Evolutionary conservation across 164 flowering plant genomes (phyloP).

Genomic region (Cinnamomum chago): DNA sequence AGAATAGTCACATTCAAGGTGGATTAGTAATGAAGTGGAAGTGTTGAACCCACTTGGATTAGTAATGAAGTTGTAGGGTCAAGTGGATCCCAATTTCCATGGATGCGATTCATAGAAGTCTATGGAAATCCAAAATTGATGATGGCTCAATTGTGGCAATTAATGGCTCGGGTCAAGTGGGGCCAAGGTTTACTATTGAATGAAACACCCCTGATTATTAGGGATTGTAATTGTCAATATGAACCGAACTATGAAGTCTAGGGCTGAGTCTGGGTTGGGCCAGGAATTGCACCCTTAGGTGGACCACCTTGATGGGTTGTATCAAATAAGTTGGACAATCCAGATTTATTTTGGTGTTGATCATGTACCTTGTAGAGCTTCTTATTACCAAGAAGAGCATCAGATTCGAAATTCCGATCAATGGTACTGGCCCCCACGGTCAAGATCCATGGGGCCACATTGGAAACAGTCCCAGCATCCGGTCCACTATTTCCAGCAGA

Average conservation of each 20-base stretch:
- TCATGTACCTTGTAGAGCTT: conserved; percentile 21
- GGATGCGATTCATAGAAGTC: too few relatives aligned
- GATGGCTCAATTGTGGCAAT: too few relatives aligned
- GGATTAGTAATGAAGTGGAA: too few relatives aligned
- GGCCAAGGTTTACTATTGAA: too few relatives aligned
- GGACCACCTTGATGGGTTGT: background rate
- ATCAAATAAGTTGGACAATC: background rate
- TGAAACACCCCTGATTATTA: background rate
- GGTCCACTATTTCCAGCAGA: conserved; percentile 71
- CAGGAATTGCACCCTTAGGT: background rate
- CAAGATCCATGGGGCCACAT: conserved; percentile 60
- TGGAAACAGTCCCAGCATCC: conserved; percentile 27
- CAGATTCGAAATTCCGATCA: conserved; percentile 42
- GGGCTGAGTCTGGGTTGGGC: background rate
- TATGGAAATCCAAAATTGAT: too few relatives aligned
- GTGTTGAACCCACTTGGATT: too few relatives aligned
- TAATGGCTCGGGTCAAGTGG: too few relatives aligned
- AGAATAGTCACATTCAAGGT: too few relatives aligned
- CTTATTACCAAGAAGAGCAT: conserved; percentile 41
- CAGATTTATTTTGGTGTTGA: background rate
- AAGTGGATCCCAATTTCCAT: too few relatives aligned
- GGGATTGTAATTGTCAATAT: too few relatives aligned
- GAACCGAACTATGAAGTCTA: too few relatives aligned
- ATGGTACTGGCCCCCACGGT: conserved; percentile 71
- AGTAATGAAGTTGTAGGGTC: too few relatives aligned